phyloP scores from a whole-genome alignment of 2,329 filamentous ascomycete genomes.

The Hypoxylon sp. region DNA sequence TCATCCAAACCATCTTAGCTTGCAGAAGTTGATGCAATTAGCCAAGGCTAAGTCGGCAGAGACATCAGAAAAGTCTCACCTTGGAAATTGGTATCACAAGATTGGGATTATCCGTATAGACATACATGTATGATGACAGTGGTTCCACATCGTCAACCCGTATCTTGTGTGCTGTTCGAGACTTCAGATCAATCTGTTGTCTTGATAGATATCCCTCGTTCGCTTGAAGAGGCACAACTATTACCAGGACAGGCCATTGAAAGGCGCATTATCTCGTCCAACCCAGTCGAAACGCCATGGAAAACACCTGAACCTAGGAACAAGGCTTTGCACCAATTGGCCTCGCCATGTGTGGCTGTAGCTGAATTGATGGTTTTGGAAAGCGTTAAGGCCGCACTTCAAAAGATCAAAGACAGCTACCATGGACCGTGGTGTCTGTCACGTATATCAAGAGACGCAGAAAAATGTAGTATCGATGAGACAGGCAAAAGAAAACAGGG shows the following conservation, averaged over 20 bases:
- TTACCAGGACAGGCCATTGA: constrained; percentile 56
- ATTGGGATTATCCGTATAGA: constrained; percentile 15
- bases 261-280: constrained; percentile 63
- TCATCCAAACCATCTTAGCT: constrained; percentile 29
- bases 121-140: constrained; percentile 3
- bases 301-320: constrained; percentile 68
- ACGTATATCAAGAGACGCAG: constrained; percentile 51
- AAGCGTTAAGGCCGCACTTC: constrained; percentile 62
- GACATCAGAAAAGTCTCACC: constrained; percentile 26
- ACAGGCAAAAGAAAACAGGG: constrained; percentile 41
- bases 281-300: constrained; percentile 63
- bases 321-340: constrained; percentile 54
- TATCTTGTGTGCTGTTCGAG: constrained; percentile 67
- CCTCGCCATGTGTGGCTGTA: constrained; percentile 64
- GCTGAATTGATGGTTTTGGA: constrained; percentile 69
- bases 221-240: constrained; percentile 77
- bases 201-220: constrained; percentile 78
- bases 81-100: constrained; percentile 16
- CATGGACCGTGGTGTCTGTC: constrained; percentile 64
- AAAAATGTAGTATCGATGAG: constrained; percentile 3
- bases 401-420: constrained; percentile 54
- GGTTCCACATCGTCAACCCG: constrained; percentile 25
- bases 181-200: constrained; percentile 65
- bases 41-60: constrained; percentile 22
- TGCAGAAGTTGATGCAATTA: constrained; percentile 37